Base-by-base conservation (phyloP, 805 yeast species). In the Starmerella scarabaei region DNA sequence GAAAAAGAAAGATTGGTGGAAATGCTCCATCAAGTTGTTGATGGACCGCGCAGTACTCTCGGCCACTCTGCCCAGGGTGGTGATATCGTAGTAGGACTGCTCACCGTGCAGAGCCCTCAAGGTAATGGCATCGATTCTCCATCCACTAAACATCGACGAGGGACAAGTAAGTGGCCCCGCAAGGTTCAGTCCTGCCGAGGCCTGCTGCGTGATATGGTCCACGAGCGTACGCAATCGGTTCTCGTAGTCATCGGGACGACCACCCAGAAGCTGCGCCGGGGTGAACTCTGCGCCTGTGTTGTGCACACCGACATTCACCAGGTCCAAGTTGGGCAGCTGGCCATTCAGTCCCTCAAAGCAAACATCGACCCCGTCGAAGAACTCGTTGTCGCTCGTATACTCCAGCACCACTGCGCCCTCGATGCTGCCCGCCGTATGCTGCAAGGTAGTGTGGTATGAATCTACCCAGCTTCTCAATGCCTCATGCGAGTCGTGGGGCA, bases 1-100 rank as follows among this genome's bases (percentile, higher is more conserved):
- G 56, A 86, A 91, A 66, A 91, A 91, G 54, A 85, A 91, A 1
- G 95, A 83, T 61, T 91, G 99, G 60, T 91, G 99, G 61, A 88
- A 88, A 57, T 88, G 93, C 58, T 91, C 99, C 29, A 88, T 65
- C 50, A 91, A 67, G 57, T 91, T 91, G 63, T 91, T 91, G 28
- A 91, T 80, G 0, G 94, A 77, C 45, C 98, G 71, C 55, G 86
- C 77, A 7, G 80, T 65, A 2, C 93, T 83, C 60, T 91, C 99
- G 16, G 84, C 72, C 3, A 88, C 69, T 56, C 97, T 72, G 4
- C 97, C 98, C 57, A 80, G 78, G 20, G 91, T 84, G 1, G 97
- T 88, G 42, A 88, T 76, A 61, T 91, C 97, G 40, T 66, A 67
- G 0, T 67, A 65, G 1, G 82, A 82, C 1, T 52, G 51, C 2